phyloP scores from a whole-genome alignment of 345 rosid genomes.

The Brassica rapa region DNA sequence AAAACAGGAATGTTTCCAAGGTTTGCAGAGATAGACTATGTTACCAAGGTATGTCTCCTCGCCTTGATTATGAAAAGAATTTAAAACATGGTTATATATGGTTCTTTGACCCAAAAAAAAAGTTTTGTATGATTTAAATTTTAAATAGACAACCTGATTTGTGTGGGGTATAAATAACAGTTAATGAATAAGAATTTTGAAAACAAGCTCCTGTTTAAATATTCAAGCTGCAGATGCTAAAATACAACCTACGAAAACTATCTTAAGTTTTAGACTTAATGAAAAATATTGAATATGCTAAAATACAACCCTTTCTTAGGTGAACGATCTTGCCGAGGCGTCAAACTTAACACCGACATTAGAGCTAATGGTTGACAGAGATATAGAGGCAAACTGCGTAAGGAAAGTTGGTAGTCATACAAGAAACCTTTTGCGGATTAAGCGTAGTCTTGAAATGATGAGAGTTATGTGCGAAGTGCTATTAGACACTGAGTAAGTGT shows the following conservation, averaged over 20 bases:
- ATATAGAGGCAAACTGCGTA: slow-evolving; percentile 49
- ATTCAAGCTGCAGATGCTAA: background rate
- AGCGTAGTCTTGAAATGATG: slow-evolving; percentile 83
- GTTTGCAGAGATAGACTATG: slow-evolving; percentile 78
- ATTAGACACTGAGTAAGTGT: slow-evolving; percentile 56
- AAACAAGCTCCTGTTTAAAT: background rate
- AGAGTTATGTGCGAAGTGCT: slow-evolving; percentile 65
- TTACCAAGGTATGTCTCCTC: slow-evolving; percentile 54
- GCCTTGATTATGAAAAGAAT: background rate
- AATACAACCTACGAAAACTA: background rate
- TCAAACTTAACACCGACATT: slow-evolving; percentile 56
- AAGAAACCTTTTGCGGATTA: slow-evolving; percentile 72
- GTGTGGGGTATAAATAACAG: background rate
- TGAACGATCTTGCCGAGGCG: slow-evolving; percentile 59
- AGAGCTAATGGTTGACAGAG: slow-evolving; percentile 57
- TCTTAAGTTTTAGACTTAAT: background rate
- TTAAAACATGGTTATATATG: background rate
- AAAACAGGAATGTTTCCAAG: slow-evolving; percentile 65
- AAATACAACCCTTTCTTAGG: background rate
- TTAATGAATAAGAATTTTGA: background rate
- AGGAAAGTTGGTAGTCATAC: slow-evolving; percentile 71
- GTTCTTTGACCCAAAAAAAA: background rate
- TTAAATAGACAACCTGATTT: too few relatives aligned
- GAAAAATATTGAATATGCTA: background rate
- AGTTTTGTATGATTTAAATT: too few relatives aligned